phyloP scores from a whole-genome alignment of 2,329 filamentous ascomycete species.

The Chrysoporthe puriensis region DNA sequence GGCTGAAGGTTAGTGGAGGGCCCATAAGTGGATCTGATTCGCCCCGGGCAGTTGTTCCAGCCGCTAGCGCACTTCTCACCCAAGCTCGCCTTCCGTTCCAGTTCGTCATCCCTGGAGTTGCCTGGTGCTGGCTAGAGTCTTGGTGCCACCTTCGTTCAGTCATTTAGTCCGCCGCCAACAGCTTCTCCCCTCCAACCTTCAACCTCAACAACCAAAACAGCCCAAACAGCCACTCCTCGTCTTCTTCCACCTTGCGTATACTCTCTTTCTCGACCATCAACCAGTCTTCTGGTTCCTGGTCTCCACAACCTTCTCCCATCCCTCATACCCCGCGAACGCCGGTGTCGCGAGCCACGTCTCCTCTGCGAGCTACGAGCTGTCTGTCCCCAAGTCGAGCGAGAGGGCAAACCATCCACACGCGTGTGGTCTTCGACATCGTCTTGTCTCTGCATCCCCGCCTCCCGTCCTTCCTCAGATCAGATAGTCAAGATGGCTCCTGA shows the following conservation, averaged over 20 bases:
- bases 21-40: slow-evolving; percentile 22
- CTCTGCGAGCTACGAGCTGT: slow-evolving; percentile 19
- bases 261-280: slow-evolving; percentile 1
- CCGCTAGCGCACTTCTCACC: slow-evolving; percentile 13
- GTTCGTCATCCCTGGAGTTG: slow-evolving; percentile 28
- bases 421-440: slow-evolving; percentile 18
- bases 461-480: slow-evolving; percentile 26
- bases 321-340: slow-evolving; percentile 1
- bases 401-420: slow-evolving; percentile 17
- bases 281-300: slow-evolving; percentile 16
- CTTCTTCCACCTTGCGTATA: neutral
- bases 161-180: slow-evolving; percentile 13
- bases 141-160: slow-evolving; percentile 12
- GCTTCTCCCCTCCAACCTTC: slow-evolving; percentile 6
- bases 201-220: neutral
- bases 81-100: slow-evolving; percentile 17
- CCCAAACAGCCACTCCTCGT: neutral
- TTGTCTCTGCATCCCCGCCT: slow-evolving; percentile 18
- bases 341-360: slow-evolving; percentile 13
- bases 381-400: slow-evolving; percentile 15
- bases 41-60: slow-evolving; percentile 24
- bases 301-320: neutral
- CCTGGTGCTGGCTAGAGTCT: slow-evolving; percentile 21
- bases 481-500: slow-evolving; percentile 70
- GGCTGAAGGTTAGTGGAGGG: slow-evolving; percentile 5